Evolutionary conservation across 768 basidiomycete genomes (phyloP).

Genomic region (Pleurotus tuber-regium): DNA sequence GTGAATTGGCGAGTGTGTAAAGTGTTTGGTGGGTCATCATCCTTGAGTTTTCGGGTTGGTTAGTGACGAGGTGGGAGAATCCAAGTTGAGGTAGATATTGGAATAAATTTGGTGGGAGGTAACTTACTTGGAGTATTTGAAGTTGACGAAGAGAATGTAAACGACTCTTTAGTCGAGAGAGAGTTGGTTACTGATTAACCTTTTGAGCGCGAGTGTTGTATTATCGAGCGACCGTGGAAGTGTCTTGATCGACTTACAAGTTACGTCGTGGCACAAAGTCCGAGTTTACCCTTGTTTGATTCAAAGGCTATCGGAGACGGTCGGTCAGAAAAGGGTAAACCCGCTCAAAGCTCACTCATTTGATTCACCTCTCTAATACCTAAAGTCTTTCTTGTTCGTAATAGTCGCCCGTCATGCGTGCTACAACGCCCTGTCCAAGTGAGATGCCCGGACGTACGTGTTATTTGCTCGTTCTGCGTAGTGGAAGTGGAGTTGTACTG

Average conservation of each 20-base stretch:
- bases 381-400: conserved; percentile 15
- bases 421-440: conserved; percentile 54
- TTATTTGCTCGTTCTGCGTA: not conserved
- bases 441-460: conserved; percentile 86
- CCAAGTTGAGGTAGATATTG: no score
- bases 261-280: conserved; percentile 28
- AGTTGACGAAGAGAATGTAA: no score
- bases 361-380: conserved; percentile 12
- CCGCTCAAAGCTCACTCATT: not conserved
- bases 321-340: conserved; percentile 11
- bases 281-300: conserved; percentile 21
- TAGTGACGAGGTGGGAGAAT: no score
- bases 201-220: not conserved
- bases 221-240: not conserved
- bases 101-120: no score
- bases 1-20: conserved; percentile 76
- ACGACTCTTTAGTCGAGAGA: no score
- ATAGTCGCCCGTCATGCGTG: conserved; percentile 50
- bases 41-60: conserved; percentile 10
- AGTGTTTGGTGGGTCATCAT: conserved; percentile 86
- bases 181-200: not conserved
- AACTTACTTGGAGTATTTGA: no score
- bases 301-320: conserved; percentile 18
- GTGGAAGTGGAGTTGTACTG: conserved; percentile 8
- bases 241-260: conserved; percentile 6